Percentiles rank a stretch among this genome's conserved stretches.
phyloP scores from a whole-genome alignment of 2,329 filamentous ascomycete species.

The Tolypocladium album region DNA sequence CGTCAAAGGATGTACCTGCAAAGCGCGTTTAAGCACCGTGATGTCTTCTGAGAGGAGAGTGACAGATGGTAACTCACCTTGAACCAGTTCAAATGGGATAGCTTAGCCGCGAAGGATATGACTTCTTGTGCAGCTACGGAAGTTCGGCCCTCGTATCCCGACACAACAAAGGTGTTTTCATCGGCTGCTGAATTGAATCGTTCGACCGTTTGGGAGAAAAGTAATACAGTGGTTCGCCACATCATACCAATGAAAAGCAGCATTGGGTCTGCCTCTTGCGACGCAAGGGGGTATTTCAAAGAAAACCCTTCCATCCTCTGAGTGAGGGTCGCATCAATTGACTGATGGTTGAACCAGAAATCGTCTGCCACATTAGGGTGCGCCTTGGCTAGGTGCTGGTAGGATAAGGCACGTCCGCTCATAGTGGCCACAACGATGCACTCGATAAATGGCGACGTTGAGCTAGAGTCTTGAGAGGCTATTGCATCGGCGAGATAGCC shows the following conservation, averaged over 20 bases:
- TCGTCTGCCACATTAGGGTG: not conserved
- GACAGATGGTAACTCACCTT: not conserved
- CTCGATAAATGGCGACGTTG: slow-evolving; percentile 19
- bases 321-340: not conserved
- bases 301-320: not conserved
- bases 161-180: not conserved
- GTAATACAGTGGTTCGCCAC: not conserved
- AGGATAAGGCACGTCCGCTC: slow-evolving; percentile 2
- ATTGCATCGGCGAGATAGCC: slow-evolving; percentile 20
- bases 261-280: not conserved
- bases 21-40: not conserved
- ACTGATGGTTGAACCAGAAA: not conserved
- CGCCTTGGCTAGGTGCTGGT: not conserved
- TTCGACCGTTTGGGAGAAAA: not conserved
- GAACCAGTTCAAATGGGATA: not conserved
- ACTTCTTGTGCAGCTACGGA: not conserved
- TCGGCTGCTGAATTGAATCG: not conserved
- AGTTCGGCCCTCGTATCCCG: not conserved
- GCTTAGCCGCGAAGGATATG: not conserved
- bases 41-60: not conserved
- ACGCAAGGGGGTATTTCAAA: not conserved
- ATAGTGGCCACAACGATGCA: slow-evolving; percentile 20
- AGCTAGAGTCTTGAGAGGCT: slow-evolving; percentile 7
- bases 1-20: slow-evolving; percentile 3
- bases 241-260: slow-evolving; percentile 1